Evolutionary conservation across 1,139 yeast species (phyloP).

Genomic region (Scheffersomyces lignicola): DNA sequence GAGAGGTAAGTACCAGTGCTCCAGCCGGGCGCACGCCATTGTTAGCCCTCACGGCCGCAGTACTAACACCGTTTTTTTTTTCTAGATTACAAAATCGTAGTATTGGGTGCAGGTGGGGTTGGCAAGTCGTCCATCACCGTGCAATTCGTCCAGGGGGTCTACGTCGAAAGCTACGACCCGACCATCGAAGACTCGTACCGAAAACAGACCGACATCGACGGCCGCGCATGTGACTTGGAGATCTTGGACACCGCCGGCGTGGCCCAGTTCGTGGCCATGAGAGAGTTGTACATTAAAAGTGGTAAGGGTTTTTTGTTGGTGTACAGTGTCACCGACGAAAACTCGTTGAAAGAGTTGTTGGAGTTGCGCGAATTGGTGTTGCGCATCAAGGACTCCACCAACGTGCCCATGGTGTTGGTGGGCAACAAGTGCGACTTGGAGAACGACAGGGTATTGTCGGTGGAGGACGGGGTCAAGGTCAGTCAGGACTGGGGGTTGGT

Average conservation of each 20-base stretch:
- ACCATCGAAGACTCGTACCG: constrained; percentile 75
- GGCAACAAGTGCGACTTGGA: constrained; percentile 87
- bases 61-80: constrained; percentile 11
- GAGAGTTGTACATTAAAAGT: constrained; percentile 78
- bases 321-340: constrained; percentile 85
- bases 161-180: constrained; percentile 52
- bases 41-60: too few species aligned
- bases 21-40: too few species aligned
- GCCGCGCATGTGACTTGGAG: constrained; percentile 84
- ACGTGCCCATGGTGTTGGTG: constrained; percentile 82
- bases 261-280: constrained; percentile 55
- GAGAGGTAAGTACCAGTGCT: constrained; percentile 3
- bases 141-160: constrained; percentile 52
- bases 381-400: constrained; percentile 78
- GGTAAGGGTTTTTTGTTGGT: constrained; percentile 87
- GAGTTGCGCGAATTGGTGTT: constrained; percentile 86
- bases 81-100: constrained; percentile 46
- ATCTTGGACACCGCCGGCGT: constrained; percentile 55
- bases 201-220: constrained; percentile 89
- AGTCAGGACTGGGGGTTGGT: constrained; percentile 87
- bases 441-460: constrained; percentile 71
- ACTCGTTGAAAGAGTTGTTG: constrained; percentile 77
- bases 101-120: constrained; percentile 54
- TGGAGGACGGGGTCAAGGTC: constrained; percentile 78
- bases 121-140: constrained; percentile 54